phyloP scores from a whole-genome alignment of 441 rosid species.

The Sinapis alba region DNA sequence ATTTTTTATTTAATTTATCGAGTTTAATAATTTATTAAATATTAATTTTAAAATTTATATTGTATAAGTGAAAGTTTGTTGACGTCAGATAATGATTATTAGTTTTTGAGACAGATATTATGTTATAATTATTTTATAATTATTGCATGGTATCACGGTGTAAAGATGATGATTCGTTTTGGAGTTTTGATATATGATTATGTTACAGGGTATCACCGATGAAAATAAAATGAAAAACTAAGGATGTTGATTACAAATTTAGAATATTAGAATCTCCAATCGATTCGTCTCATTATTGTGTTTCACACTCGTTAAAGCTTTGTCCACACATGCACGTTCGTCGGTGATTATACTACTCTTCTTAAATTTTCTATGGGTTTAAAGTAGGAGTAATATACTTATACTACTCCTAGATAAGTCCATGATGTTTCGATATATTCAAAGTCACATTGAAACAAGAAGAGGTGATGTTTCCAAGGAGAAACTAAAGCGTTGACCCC shows the following conservation, averaged over 20 bases:
- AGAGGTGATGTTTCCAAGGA: conserved; percentile 32
- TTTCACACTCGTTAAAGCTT: conserved; percentile 26
- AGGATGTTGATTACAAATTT: neutral
- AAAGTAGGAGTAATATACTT: neutral
- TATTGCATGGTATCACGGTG: neutral
- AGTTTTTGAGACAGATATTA: too few relatives aligned
- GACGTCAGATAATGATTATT: too few relatives aligned
- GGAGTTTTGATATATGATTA: neutral
- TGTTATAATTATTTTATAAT: too few relatives aligned
- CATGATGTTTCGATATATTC: conserved; percentile 25
- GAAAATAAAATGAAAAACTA: neutral
- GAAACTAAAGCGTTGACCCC: conserved; percentile 36
- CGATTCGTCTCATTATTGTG: conserved; percentile 29
- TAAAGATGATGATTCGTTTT: neutral
- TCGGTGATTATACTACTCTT: conserved; percentile 33
- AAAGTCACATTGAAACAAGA: conserved; percentile 35
- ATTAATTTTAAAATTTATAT: too few relatives aligned
- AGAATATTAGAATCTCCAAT: conserved; percentile 2
- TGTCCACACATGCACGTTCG: conserved; percentile 17
- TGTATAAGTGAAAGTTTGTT: too few relatives aligned
- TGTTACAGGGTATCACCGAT: neutral
- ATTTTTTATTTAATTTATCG: too few relatives aligned
- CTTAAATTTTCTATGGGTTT: neutral
- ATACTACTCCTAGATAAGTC: neutral
- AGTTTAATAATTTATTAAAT: too few relatives aligned